phyloP scores from a whole-genome alignment of 78 protist genomes.

The Diacronema lutheri region DNA sequence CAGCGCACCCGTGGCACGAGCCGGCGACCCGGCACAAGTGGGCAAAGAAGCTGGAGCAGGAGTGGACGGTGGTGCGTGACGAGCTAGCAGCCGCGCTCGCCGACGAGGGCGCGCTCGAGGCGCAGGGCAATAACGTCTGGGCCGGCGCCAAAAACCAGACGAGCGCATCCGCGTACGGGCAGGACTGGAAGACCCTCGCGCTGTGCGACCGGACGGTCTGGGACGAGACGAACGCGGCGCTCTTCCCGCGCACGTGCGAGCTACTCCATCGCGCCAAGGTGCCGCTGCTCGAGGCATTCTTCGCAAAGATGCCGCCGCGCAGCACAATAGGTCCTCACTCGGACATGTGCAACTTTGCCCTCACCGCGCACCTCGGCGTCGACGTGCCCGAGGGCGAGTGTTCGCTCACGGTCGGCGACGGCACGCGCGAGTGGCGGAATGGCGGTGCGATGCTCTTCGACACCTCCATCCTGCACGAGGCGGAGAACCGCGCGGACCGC shows the following conservation, averaged over 20 bases:
- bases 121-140: background rate
- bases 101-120: background rate
- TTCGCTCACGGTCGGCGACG: background rate
- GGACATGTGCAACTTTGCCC: conserved; percentile 4
- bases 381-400: background rate
- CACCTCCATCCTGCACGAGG: conserved; percentile 2
- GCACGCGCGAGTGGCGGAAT: background rate
- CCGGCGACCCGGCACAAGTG: background rate
- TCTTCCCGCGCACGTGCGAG: conserved; percentile 8
- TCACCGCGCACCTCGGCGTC: conserved; percentile 2
- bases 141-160: background rate
- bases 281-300: conserved; percentile 13
- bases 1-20: background rate
- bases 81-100: background rate
- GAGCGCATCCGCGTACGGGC: background rate
- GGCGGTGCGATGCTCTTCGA: conserved; percentile 8
- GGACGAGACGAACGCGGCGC: background rate
- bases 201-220: conserved; percentile 1
- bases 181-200: background rate
- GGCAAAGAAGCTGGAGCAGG: background rate
- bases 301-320: background rate
- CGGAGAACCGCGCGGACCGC: background rate
- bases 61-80: background rate
- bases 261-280: background rate
- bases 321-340: background rate